Base-by-base conservation (phyloP, 2,329 filamentous ascomycete species). In the Talaromyces verruculosus region DNA sequence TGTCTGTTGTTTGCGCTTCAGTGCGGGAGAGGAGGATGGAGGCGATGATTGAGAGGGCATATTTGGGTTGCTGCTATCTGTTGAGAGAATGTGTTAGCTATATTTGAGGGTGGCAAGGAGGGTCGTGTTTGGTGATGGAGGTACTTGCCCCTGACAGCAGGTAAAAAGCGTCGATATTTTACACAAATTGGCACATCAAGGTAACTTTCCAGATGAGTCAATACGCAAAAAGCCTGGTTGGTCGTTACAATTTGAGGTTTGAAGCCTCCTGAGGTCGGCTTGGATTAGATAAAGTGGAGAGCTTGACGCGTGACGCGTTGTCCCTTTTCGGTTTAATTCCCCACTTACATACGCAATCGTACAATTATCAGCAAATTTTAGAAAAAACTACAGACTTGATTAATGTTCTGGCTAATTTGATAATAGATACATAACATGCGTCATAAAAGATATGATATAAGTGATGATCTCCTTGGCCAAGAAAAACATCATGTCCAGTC, bases 1-100 rank as follows among this genome's bases (percentile, higher is more conserved):
- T 0, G 92, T 91, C 70, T 89, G 86, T 74, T 97, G 78, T 66
- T 79, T 80, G 51, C 76, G 73, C 64, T 80, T 79, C 10, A 77
- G 63, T 25, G 69, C 74, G 39, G 74, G 72, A 28, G 76, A 75
- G 22, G 76, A 72, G 15, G 74, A 71, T 2, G 77, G 73, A 15
- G 73, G 75, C 11, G 77, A 78, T 55, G 77, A 76, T 47, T 71
- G 70, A 33, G 73, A 68, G 57, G 76, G 71, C 76, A 79, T 78
- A 19, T 22, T 68, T 66, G 61, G 37, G 25, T 11, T 70, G 57
- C 15, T 47, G 49, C 47, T 47, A 33, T n/a, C 45, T 30, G 15
- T 7, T 39, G 15, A 13, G 37, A 5, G 22, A 28, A 3, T 15
- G 22, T 35, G 62, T 49, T 58, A 58, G 62, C 62, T 64, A 49